Percentiles rank a stretch among this genome's conserved stretches.
These are phyloP conservation scores for Eimeria acervulina DNA, from an alignment of 169 alveolate species.

Conservation along the genomic window DNA sequence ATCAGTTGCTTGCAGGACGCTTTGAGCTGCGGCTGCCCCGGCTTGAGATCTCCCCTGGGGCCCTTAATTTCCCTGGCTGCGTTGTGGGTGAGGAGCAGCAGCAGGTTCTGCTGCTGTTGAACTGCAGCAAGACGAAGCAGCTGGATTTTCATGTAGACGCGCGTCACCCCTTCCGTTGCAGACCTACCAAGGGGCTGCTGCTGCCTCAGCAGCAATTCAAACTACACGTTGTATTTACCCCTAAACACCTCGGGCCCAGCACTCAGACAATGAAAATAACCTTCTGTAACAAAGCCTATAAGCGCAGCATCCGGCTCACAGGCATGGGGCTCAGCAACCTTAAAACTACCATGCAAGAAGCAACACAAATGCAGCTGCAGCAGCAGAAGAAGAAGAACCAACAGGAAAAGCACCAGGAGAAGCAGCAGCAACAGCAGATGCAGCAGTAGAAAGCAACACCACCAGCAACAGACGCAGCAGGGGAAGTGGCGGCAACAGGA, in stretches of 20 bases:
- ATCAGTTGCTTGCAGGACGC: background rate
- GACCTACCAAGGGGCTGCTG: background rate
- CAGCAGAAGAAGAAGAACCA: no score
- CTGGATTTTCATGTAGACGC: background rate
- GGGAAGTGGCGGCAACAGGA: no score
- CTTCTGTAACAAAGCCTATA: slow-evolving; percentile 5
- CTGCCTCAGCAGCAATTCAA: slow-evolving; percentile 19
- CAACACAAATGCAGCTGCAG: background rate
- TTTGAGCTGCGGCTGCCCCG: background rate
- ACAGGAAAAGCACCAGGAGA: no score
- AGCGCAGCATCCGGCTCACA: background rate
- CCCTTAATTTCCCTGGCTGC: background rate
- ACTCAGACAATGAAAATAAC: background rate
- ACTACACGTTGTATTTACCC: background rate
- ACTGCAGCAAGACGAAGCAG: background rate
- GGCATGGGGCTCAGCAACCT: slow-evolving; percentile 1
- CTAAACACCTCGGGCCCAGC: slow-evolving; percentile 28
- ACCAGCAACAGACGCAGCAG: no score
- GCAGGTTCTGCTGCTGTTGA: background rate
- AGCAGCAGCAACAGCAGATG: no score
- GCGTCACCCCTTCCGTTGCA: slow-evolving; percentile 44
- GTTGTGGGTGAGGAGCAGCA: background rate
- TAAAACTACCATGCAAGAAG: background rate
- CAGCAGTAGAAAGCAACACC: no score
- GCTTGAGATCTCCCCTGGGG: background rate